Conservation (phyloP, 495 filamentous ascomycete species). For the Sordaria brevicollis region DNA sequence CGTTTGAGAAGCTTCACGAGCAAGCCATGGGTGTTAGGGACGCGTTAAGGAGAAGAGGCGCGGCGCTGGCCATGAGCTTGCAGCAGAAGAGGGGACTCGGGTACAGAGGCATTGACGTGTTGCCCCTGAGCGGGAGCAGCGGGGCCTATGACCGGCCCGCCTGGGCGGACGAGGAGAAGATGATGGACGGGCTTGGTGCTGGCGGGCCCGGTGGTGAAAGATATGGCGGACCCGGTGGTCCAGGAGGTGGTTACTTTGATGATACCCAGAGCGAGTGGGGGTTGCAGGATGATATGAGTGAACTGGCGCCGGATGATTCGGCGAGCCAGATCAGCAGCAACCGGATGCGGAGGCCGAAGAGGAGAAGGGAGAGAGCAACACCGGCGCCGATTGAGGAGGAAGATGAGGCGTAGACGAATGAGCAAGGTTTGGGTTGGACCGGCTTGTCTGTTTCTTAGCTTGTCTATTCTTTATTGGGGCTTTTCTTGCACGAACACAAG, state of each 20-base stretch:
- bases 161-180: constrained; percentile 38
- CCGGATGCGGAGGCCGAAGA: constrained; percentile 57
- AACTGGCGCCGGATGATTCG: constrained; percentile 61
- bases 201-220: constrained; percentile 16
- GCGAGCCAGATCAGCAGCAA: constrained; percentile 84
- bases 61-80: constrained; percentile 66
- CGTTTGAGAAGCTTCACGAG: constrained; percentile 83
- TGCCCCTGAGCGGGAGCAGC: constrained; percentile 30
- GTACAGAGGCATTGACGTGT: constrained; percentile 28
- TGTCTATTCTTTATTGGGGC: neutral
- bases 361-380: constrained; percentile 63
- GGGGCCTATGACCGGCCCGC: constrained; percentile 30
- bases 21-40: constrained; percentile 75
- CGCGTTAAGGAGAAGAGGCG: constrained; percentile 66
- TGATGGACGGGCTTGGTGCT: constrained; percentile 33
- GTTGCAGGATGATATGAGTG: constrained; percentile 54
- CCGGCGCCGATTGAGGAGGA: constrained; percentile 83
- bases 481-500: neutral
- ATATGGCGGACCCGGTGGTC: constrained; percentile 49
- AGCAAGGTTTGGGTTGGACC: too few relatives aligned
- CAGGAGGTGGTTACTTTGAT: constrained; percentile 15
- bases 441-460: too few relatives aligned
- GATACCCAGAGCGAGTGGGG: constrained; percentile 54
- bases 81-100: constrained; percentile 53
- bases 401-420: constrained; percentile 13